Percentiles rank a stretch among this genome's conserved stretches.
Conservation (phyloP, 2,329 filamentous ascomycete species). For the Coniochaeta sp. region DNA sequence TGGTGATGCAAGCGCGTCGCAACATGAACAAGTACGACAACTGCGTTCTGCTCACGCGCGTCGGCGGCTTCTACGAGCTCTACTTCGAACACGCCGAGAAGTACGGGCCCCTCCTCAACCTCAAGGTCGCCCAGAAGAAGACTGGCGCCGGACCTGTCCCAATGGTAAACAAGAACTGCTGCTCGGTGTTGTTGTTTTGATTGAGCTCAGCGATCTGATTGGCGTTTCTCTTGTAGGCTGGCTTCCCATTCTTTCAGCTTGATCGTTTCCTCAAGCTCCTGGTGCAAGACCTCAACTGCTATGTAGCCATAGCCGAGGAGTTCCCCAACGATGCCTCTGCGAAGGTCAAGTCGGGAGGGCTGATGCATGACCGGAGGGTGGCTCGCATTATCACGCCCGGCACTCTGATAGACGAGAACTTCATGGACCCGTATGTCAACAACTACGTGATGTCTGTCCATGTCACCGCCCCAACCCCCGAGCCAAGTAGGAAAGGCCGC, state of each 20-base stretch:
- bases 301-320: conserved; percentile 92
- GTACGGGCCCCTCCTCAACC: conserved; percentile 74
- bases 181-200: conserved; percentile 7
- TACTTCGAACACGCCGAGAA: conserved; percentile 96
- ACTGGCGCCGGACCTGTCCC: conserved; percentile 72
- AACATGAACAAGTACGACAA: conserved; percentile 90
- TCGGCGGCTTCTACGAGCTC: conserved; percentile 95
- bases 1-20: conserved; percentile 76
- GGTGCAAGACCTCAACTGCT: conserved; percentile 82
- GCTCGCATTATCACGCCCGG: conserved; percentile 87
- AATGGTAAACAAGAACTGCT: conserved; percentile 63
- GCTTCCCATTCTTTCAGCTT: conserved; percentile 88
- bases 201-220: conserved; percentile 19
- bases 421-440: conserved; percentile 89
- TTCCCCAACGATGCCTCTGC: conserved; percentile 67
- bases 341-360: conserved; percentile 66
- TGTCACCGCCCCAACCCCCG: conserved; percentile 23
- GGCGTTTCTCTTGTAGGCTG: conserved; percentile 53
- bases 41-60: conserved; percentile 84
- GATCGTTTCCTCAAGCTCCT: conserved; percentile 89
- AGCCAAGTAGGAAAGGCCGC: neutral
- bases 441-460: conserved; percentile 87
- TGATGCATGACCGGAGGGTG: conserved; percentile 79
- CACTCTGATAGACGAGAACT: conserved; percentile 94
- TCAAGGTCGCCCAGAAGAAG: conserved; percentile 79